phyloP scores from a whole-genome alignment of 306 rosid genomes.

The Quercus parvula region DNA sequence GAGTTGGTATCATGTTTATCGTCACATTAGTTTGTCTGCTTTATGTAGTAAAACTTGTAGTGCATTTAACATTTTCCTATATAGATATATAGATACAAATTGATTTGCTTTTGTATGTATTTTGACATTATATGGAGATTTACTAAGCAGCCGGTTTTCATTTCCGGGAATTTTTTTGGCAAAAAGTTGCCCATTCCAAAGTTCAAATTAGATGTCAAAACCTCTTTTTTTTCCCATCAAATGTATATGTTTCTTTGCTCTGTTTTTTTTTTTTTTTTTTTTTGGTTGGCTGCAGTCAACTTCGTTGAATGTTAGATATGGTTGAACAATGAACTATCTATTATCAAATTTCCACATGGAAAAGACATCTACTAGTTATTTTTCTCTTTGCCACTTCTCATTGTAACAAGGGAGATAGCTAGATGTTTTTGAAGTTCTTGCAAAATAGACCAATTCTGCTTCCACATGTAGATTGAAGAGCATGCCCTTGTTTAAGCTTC shows the following conservation, averaged over 20 bases:
- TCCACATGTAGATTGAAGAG: not conserved
- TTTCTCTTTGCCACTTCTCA: not conserved
- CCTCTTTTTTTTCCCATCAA: too few relatives aligned
- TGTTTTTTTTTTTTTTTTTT: not conserved
- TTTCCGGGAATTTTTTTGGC: not conserved
- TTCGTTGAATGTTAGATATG: not conserved
- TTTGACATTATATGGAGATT: not conserved
- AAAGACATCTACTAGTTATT: not conserved
- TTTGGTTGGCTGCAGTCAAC: not conserved
- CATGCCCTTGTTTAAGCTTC: not conserved
- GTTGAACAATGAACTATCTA: not conserved
- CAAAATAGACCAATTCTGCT: not conserved
- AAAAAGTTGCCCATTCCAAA: too few relatives aligned
- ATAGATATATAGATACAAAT: too few relatives aligned
- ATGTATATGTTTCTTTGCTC: not conserved
- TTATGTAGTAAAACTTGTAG: too few relatives aligned
- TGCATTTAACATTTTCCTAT: too few relatives aligned
- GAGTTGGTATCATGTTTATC: too few relatives aligned
- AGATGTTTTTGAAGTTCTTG: not conserved
- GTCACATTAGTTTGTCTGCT: too few relatives aligned
- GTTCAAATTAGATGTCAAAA: too few relatives aligned
- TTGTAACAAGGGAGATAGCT: not conserved
- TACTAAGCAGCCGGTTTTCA: not conserved
- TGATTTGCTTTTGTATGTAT: not conserved
- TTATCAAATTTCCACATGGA: not conserved